Percentiles rank a stretch among this genome's conserved stretches.
These are phyloP conservation scores for Verticillium nubilum DNA, from an alignment of 2,329 filamentous ascomycete genomes.

Conservation along the genomic window DNA sequence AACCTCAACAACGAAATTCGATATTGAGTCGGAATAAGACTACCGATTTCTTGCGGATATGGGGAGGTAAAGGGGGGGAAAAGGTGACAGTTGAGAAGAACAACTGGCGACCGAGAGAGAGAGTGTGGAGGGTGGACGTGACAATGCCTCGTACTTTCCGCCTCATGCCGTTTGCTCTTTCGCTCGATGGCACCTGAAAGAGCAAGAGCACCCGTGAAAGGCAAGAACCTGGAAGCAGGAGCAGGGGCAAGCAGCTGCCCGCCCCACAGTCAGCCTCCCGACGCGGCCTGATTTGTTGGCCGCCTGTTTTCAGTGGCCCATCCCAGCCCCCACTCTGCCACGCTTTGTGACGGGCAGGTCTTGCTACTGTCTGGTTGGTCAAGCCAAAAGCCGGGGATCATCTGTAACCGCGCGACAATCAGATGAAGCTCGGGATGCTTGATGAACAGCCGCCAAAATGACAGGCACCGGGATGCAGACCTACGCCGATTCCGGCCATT, in stretches of 20 bases:
- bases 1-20: neutral
- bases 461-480: neutral
- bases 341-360: neutral
- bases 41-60: neutral
- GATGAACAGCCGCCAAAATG: neutral
- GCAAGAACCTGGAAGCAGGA: neutral
- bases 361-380: slow-evolving; percentile 1
- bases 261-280: neutral
- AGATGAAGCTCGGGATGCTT: neutral
- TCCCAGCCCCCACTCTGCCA: neutral
- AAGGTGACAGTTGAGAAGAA: neutral
- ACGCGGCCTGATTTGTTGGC: slow-evolving; percentile 2
- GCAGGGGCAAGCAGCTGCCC: neutral
- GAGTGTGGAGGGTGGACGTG: neutral
- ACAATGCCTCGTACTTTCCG: neutral
- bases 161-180: neutral
- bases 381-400: neutral
- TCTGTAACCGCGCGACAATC: slow-evolving; percentile 7
- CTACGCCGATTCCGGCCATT: no score
- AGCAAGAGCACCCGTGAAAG: neutral
- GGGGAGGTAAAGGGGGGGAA: neutral
- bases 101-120: neutral
- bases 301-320: neutral
- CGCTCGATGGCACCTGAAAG: neutral
- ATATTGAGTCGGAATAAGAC: neutral